Base-by-base conservation (phyloP, 2,329 filamentous ascomycete genomes). In the Thelonectria blattea region DNA sequence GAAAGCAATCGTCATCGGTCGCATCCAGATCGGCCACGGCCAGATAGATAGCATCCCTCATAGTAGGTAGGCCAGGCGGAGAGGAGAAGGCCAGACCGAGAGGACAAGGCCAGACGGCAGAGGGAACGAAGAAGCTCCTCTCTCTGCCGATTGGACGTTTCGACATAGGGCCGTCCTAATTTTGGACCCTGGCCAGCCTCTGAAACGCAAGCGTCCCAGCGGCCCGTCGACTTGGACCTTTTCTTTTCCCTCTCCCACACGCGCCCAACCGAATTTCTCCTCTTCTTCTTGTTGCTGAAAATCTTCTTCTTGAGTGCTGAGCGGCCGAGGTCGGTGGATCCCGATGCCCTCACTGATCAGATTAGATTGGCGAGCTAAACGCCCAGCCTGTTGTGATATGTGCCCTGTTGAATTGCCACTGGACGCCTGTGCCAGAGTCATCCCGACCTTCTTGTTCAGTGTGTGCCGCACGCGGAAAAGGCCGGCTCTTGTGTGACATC, bases 91-190 rank as follows among this genome's bases (percentile, higher is more conserved):
- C 27, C 5, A n/a, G n/a, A n/a, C n/a, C n/a, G n/a, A n/a, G n/a
- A n/a, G n/a, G n/a, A n/a, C n/a, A 60, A 5, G 7, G 18, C 18
- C 37, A 60, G 22, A 24, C 22, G 3, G 22, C 22, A 24, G 22
- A 24, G 3, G 6, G 6, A 24, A 24, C 6, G 22, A 47, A n/a
- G n/a, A n/a, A 52, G 71, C 62, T 70, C 68, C 17, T 71, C 69
- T 68, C 55, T 63, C 52, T n/a, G 48, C 32, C 75, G 70, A 77
- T 78, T 78, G 75, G 76, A 34, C 55, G 49, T 61, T 58, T 63
- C 61, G 64, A 66, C 50, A 67, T 70, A 62, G 68, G 68, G 67
- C 71, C 71, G 71, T 71, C 67, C 74, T 73, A 72, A 72, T 69
- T 74, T 71, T 72, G 69, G 68, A 52, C 62, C 63, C 59, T 60